These are phyloP conservation scores for Cubamyces lactineus DNA, from an alignment of 768 basidiomycete genomes.

Conservation along the genomic window DNA sequence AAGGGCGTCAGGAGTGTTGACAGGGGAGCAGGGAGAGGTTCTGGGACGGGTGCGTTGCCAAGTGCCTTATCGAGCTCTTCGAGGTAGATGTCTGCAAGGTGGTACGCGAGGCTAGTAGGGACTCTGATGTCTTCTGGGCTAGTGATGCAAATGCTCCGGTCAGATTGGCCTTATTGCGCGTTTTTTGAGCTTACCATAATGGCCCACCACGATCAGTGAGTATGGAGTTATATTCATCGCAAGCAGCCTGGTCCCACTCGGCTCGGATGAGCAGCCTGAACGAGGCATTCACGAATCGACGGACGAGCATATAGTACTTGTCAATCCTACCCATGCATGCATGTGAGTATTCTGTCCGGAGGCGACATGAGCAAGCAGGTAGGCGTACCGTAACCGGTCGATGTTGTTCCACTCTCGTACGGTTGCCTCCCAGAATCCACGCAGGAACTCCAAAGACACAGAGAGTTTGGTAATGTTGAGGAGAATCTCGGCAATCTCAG, in stretches of 20 bases:
- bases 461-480: constrained; percentile 62
- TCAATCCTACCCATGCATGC: constrained; percentile 67
- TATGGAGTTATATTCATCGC: constrained; percentile 70
- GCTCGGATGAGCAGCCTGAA: constrained; percentile 77
- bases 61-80: constrained; percentile 83
- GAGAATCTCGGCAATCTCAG: constrained; percentile 81
- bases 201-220: constrained; percentile 74
- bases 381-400: constrained; percentile 79
- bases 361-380: not conserved
- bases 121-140: constrained; percentile 75
- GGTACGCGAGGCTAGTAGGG: constrained; percentile 79
- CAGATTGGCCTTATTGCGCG: not conserved
- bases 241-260: constrained; percentile 63
- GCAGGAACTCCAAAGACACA: constrained; percentile 74
- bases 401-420: constrained; percentile 95
- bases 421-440: constrained; percentile 89
- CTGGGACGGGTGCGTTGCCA: constrained; percentile 32
- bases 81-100: constrained; percentile 87
- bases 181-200: constrained; percentile 60
- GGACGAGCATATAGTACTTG: constrained; percentile 96
- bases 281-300: constrained; percentile 83
- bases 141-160: constrained; percentile 13
- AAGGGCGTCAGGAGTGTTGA: constrained; percentile 69
- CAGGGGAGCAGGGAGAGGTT: constrained; percentile 49
- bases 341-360: not conserved